These are phyloP conservation scores for Tolypocladium tundrense DNA, from an alignment of 2,329 filamentous ascomycete species.

Conservation along the genomic window DNA sequence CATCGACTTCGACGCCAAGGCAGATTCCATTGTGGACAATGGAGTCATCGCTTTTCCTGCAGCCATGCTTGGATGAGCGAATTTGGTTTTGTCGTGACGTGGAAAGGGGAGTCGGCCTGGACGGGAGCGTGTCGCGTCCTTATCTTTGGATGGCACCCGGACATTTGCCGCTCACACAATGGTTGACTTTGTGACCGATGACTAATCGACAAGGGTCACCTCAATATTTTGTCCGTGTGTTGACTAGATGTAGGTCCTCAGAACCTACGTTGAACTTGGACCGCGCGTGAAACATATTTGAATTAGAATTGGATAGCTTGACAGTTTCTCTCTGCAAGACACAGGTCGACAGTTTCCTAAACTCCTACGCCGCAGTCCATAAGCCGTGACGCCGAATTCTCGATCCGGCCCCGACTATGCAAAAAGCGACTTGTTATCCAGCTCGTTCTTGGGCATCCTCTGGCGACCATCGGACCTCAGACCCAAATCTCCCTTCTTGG, in stretches of 20 bases:
- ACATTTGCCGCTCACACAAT: neutral
- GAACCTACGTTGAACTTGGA: too few relatives aligned
- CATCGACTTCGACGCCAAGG: slow-evolving; percentile 5
- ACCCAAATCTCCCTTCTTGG: slow-evolving; percentile 68
- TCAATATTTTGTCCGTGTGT: neutral
- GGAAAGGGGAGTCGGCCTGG: neutral
- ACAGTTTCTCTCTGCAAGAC: neutral
- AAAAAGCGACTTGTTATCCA: slow-evolving; percentile 72
- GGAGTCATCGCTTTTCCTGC: slow-evolving; percentile 8
- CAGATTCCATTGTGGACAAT: slow-evolving; percentile 11
- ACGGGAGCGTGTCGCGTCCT: slow-evolving; percentile 5
- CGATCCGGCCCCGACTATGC: slow-evolving; percentile 34
- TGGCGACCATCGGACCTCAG: slow-evolving; percentile 57
- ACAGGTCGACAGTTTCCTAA: neutral
- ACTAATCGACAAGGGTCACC: neutral
- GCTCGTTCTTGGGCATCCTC: slow-evolving; percentile 51
- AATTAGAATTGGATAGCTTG: neutral
- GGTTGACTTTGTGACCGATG: neutral
- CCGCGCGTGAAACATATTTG: neutral
- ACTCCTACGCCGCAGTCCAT: neutral
- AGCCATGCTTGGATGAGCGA: slow-evolving; percentile 10
- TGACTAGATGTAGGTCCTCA: too few relatives aligned
- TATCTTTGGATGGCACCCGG: neutral
- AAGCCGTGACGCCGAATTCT: neutral
- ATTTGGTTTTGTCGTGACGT: neutral